These are phyloP conservation scores for Candida wancherniae DNA, from an alignment of 805 yeast species.

Conservation along the genomic window DNA sequence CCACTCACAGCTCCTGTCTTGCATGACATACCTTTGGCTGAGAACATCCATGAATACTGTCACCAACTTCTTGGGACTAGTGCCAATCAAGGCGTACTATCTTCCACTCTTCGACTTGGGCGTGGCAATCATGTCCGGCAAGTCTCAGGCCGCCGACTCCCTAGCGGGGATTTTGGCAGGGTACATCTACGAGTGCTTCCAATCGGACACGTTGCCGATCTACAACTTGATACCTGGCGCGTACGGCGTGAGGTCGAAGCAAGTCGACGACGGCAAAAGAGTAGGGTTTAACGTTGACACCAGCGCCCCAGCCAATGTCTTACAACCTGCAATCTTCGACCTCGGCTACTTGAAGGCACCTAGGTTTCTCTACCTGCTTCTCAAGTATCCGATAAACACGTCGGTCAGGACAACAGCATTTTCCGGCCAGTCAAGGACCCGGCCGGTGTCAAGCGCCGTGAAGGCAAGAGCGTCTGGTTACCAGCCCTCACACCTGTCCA, in stretches of 20 bases:
- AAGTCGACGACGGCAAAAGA: conserved; percentile 13
- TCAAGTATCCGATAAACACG: conserved; percentile 26
- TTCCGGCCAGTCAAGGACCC: conserved; percentile 6
- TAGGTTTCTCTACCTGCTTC: conserved; percentile 27
- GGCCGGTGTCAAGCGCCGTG: conserved; percentile 1
- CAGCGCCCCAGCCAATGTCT: conserved; percentile 6
- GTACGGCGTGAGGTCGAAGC: conserved; percentile 13
- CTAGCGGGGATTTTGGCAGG: conserved; percentile 52
- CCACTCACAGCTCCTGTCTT: conserved; percentile 44
- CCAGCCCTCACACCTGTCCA: conserved; percentile 1
- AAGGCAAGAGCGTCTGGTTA: conserved; percentile 4
- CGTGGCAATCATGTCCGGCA: conserved; percentile 36
- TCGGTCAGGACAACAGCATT: conserved; percentile 28
- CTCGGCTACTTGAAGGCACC: conserved; percentile 58
- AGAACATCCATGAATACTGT: conserved; percentile 48
- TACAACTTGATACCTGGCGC: conserved; percentile 35
- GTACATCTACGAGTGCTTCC: conserved; percentile 58
- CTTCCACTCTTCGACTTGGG: conserved; percentile 41
- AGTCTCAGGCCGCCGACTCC: conserved; percentile 36
- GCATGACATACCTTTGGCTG: conserved; percentile 61
- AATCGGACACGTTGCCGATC: conserved; percentile 47
- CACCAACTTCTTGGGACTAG: conserved; percentile 48
- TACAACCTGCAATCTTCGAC: conserved; percentile 37
- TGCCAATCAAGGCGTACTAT: conserved; percentile 54
- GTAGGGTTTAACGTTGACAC: conserved; percentile 26